phyloP scores from a whole-genome alignment of 768 basidiomycete species.

The Agrocybe praecox region DNA sequence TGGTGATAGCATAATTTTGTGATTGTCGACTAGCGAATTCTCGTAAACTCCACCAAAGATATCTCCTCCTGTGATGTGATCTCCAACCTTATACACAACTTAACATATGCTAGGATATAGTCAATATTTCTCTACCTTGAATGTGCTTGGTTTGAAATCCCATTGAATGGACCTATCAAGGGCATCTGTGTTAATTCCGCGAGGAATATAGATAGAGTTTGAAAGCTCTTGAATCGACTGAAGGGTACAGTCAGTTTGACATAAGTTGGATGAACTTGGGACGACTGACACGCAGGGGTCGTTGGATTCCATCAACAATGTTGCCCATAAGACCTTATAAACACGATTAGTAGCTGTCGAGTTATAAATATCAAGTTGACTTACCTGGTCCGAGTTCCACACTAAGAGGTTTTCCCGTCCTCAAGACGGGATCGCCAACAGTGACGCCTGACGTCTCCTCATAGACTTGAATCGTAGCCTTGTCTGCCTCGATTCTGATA shows the following conservation, averaged over 20 bases:
- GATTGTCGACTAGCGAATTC: conserved; percentile 94
- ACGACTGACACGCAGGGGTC: conserved; percentile 77
- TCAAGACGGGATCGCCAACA: conserved; percentile 95
- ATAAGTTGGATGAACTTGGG: not conserved
- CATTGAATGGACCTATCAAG: conserved; percentile 87
- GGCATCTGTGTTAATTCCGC: conserved; percentile 97
- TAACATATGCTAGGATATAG: conserved; percentile 1
- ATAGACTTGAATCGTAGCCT: conserved; percentile 98
- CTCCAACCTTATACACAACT: conserved; percentile 67
- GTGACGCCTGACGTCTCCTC: conserved; percentile 99
- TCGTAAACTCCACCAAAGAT: conserved; percentile 95
- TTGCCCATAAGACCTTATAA: conserved; percentile 93
- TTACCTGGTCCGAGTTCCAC: conserved; percentile 97
- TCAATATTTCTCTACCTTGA: conserved; percentile 53
- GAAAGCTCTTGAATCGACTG: conserved; percentile 94
- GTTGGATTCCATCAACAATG: conserved; percentile 97
- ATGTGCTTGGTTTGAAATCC: conserved; percentile 89
- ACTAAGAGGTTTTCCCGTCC: conserved; percentile 96
- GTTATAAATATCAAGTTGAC: not conserved
- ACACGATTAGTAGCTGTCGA: conserved; percentile 12
- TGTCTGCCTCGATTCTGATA: conserved; percentile 97
- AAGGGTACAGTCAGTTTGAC: conserved; percentile 11
- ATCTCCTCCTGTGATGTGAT: conserved; percentile 97
- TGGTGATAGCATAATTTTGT: conserved; percentile 96
- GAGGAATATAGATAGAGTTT: conserved; percentile 99